These are phyloP conservation scores for Chytriomyces sp. DNA, from an alignment of 192 early-diverging fungal species.

Conservation along the genomic window DNA sequence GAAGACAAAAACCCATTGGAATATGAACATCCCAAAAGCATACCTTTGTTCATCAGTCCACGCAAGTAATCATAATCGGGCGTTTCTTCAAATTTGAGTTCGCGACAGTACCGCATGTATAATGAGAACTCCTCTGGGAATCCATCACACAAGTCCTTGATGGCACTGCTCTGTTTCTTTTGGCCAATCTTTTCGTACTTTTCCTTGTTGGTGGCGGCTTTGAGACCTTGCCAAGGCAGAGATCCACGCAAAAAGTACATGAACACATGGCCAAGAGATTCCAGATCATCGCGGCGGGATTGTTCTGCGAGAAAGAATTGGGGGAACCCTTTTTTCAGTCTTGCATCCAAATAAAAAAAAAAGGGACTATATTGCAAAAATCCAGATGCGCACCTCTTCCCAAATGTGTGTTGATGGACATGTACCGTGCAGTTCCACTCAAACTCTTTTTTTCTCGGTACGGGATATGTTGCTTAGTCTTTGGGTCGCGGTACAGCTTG, in stretches of 20 bases:
- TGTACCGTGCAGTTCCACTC: conserved; percentile 96
- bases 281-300: conserved; percentile 95
- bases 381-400: conserved; percentile 74
- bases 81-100: conserved; percentile 92
- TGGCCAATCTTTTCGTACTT: conserved; percentile 99
- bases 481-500: conserved; percentile 96
- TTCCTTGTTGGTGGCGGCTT: conserved; percentile 98
- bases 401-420: conserved; percentile 99
- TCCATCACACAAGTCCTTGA: conserved; percentile 91
- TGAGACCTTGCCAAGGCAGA: conserved; percentile 98
- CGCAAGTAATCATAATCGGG: conserved; percentile 96
- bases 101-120: conserved; percentile 88
- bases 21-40: conserved; percentile 82
- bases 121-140: conserved; percentile 92
- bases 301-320: conserved; percentile 86
- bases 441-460: conserved; percentile 95
- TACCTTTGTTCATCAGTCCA: conserved; percentile 82
- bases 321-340: conserved; percentile 73
- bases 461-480: conserved; percentile 96
- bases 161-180: conserved; percentile 90
- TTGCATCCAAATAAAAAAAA: conserved; percentile 85
- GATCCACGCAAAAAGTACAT: conserved; percentile 97
- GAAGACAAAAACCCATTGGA: conserved; percentile 84
- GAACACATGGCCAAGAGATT: conserved; percentile 97
- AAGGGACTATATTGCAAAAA: too few relatives aligned